Evolutionary conservation across 2,329 filamentous ascomycete genomes (phyloP).

Genomic region (Stagonosporopsis cucurbitacearum): DNA sequence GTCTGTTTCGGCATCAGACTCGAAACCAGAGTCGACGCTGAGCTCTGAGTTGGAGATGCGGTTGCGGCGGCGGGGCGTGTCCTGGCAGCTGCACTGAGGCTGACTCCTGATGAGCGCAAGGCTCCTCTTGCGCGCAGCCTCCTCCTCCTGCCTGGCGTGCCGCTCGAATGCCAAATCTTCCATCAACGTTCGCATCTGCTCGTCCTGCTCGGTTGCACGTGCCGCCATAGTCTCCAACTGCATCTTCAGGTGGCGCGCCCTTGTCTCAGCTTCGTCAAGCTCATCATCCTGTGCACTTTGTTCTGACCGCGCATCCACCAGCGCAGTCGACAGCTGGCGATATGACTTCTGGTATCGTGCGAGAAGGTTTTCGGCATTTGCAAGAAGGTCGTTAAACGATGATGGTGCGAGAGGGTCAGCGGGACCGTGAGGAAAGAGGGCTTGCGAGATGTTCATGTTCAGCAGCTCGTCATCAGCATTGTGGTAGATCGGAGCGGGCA

Average conservation of each 20-base stretch:
- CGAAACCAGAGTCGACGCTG: slow-evolving; percentile 64
- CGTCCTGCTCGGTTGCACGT: slow-evolving; percentile 62
- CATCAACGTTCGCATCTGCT: slow-evolving; percentile 54
- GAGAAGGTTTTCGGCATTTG: slow-evolving; percentile 63
- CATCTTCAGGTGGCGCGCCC: slow-evolving; percentile 63
- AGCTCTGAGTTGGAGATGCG: slow-evolving; percentile 45
- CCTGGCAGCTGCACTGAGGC: slow-evolving; percentile 26
- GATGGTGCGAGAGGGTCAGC: slow-evolving; percentile 58
- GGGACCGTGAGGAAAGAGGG: slow-evolving; percentile 61
- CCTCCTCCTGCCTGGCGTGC: slow-evolving; percentile 43
- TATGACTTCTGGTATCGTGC: slow-evolving; percentile 64
- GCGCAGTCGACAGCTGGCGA: slow-evolving; percentile 49
- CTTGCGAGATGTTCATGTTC: slow-evolving; percentile 60
- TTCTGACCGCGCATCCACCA: slow-evolving; percentile 61
- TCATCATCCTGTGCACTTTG: slow-evolving; percentile 66
- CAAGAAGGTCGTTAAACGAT: slow-evolving; percentile 63
- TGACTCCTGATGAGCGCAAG: slow-evolving; percentile 37
- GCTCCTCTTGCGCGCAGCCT: slow-evolving; percentile 43
- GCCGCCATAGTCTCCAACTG: slow-evolving; percentile 67
- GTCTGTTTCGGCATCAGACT: slow-evolving; percentile 63
- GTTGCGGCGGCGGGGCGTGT: slow-evolving; percentile 37
- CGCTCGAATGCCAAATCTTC: slow-evolving; percentile 46
- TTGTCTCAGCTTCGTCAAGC: slow-evolving; percentile 65
- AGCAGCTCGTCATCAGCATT: slow-evolving; percentile 57
- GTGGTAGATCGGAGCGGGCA: slow-evolving; percentile 42